Evolutionary conservation across 176 grass and related monocot species (phyloP).

Genomic region (Elymus sibiricus): DNA sequence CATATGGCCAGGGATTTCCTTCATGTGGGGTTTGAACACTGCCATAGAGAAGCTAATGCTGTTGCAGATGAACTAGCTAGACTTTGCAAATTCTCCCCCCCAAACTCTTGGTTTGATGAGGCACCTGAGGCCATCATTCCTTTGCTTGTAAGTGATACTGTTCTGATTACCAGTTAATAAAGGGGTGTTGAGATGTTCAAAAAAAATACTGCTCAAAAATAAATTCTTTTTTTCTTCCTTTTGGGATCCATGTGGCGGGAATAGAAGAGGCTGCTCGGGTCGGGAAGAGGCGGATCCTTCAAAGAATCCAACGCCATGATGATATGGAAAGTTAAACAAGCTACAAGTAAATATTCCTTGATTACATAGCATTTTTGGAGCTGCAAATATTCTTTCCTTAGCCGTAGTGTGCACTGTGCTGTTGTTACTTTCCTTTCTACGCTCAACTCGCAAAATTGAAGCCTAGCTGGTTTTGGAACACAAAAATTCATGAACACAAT

Average conservation of each 20-base stretch:
- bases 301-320: neutral
- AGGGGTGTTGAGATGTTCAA: too few relatives aligned
- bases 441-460: neutral
- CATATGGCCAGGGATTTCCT: too few relatives aligned
- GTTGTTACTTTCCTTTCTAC: neutral
- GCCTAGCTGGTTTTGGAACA: neutral
- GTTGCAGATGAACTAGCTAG: too few relatives aligned
- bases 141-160: too few relatives aligned
- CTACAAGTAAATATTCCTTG: neutral
- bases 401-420: neutral
- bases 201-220: too few relatives aligned
- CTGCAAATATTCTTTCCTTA: conserved; percentile 10
- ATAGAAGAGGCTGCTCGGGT: neutral
- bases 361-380: neutral
- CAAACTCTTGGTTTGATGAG: too few relatives aligned
- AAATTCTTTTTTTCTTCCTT: neutral
- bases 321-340: neutral
- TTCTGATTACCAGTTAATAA: too few relatives aligned
- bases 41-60: too few relatives aligned
- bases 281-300: neutral
- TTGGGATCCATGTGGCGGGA: neutral
- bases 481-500: too few relatives aligned
- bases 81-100: too few relatives aligned
- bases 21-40: too few relatives aligned
- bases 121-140: too few relatives aligned